Base-by-base conservation (phyloP, 2,329 filamentous ascomycete genomes). In the Amphichorda felina region DNA sequence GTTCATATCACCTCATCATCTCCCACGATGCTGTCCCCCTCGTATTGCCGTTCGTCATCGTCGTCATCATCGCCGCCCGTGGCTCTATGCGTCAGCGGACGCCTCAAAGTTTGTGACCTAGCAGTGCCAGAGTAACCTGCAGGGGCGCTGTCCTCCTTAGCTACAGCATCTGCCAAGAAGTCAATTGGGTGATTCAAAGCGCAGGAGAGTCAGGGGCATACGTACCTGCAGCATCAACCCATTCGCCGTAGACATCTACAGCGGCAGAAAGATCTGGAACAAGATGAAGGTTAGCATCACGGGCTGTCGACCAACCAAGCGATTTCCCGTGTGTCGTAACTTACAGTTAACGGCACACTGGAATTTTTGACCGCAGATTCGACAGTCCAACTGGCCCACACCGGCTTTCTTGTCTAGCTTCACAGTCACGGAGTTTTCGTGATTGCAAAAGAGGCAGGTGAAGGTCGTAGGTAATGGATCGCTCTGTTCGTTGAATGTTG, bases 381-480 rank as follows among this genome's bases (percentile, higher is more conserved):
- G 94, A 66, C 91, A 98, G 40, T 80, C 76, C 18, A 98, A 68
- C 41, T 82, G 75, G 32, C 89, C 91, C 26, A 94, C 72, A 35
- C 86, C 86, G 19, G 77, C 68, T 57, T 96, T 96, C 69, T 94
- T 94, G 56, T 98, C 87, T 34, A 98, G 71, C 59, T 93, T 91
- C 46, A 95, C 83, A 19, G 76, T 72, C 35, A 98, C 84, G 0
- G 88, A 85, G 45, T 86, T 91, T 55, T 96, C 91, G 61, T 96
- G 88, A 57, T 95, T 96, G 70, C 91, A 98, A 64, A 98, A 98
- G 31, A 98, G 78, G 56, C 91, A 98, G 38, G 88, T 85, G 59
- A 98, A 98, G n/a, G 76, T 75, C 3, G 84, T 88, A 4, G 81
- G 71, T 14, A 91, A 70, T 28, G 77, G 73, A 48, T 88, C 82